A percentile compares a stretch with the other conserved stretches of the same genome.
Conservation (phyloP, 2,329 filamentous ascomycete species). For the Colletotrichum ledebouriae region DNA sequence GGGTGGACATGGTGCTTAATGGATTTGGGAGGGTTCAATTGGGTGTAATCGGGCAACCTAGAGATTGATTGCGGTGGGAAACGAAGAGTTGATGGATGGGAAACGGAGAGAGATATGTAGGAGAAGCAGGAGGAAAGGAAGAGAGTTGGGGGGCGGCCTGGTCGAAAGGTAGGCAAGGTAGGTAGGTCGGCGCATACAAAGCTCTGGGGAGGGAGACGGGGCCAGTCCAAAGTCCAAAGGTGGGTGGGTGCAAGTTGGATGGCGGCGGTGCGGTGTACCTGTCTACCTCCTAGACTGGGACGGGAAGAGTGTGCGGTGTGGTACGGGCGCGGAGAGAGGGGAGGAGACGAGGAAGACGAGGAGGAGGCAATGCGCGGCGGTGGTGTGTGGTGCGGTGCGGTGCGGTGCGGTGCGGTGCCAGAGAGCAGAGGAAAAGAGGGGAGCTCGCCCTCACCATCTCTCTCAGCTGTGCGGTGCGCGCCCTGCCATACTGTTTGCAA, state of each 20-base stretch:
- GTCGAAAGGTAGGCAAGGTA: constrained; percentile 37
- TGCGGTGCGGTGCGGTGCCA: constrained; percentile 18
- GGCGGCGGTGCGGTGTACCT: constrained; percentile 30
- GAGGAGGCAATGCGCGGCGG: constrained; percentile 31
- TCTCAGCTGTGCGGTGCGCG: constrained; percentile 32
- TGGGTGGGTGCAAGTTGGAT: constrained; percentile 39
- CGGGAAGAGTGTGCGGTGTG: constrained; percentile 22
- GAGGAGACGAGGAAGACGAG: constrained; percentile 12
- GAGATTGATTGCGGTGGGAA: constrained; percentile 8
- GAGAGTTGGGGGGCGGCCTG: constrained; percentile 39
- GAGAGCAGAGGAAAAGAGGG: constrained; percentile 20
- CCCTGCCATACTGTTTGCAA: constrained; percentile 35
- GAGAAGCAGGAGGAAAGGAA: constrained; percentile 35
- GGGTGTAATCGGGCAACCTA: constrained; percentile 27
- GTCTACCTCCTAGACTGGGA: constrained; percentile 11
- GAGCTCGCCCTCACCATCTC: constrained; percentile 30
- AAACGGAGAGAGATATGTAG: constrained; percentile 27
- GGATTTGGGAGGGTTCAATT: constrained; percentile 47
- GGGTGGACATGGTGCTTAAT: constrained; percentile 58
- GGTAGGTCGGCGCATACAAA: constrained; percentile 41
- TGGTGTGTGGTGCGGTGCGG: constrained; percentile 2
- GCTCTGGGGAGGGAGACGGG: constrained; percentile 37
- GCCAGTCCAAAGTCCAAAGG: constrained; percentile 24
- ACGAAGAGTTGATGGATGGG: constrained; percentile 24
- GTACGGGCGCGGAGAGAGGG: constrained; percentile 34